Base-by-base conservation (phyloP, 768 basidiomycete genomes). In the Rhodotorula toruloides region DNA sequence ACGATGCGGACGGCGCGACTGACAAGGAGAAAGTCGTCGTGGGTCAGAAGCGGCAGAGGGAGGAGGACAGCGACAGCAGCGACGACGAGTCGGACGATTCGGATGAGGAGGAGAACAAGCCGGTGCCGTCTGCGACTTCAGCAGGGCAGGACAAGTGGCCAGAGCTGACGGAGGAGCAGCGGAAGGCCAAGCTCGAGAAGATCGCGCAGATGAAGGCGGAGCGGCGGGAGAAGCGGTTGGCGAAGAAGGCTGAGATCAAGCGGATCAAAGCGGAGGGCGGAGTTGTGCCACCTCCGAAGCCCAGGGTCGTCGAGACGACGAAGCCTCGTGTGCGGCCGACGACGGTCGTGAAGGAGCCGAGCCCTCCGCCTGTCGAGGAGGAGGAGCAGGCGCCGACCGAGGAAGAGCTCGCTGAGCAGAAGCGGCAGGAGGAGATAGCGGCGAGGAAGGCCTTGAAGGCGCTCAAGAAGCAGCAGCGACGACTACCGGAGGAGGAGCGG, bases 1-100 rank as follows among this genome's bases (percentile, higher is more conserved):
- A 74, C 74, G 63, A 53, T n/a, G 42, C 19, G 43, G 11, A 31
- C 13, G 63, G 48, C 31, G 54, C 37, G 22, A 52, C 48, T 21
- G 43, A 50, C 10, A n/a, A n/a, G n/a, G n/a, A n/a, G n/a, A n/a
- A n/a, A n/a, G 65, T 50, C 22, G 44, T 52, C n/a, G 63, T 36
- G 27, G 65, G 55, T 25, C 43, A 34, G 31, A 62, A 54, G 57
- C 54, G 57, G 27, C 74, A 74, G 55, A 69, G 72, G 13, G 54
- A 74, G 25, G 63, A 43, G 74, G 42, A 77, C 73, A 22, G 21
- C 72, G 46, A 76, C 75, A 70, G 73, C 63, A 61, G 74, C 74
- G 64, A 61, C 54, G 43, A 48, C 2, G 54, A 29, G 3, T 29
- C 36, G 16, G 47, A 2, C 1, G 61, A 17, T 6, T 46, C 21